Base-by-base conservation (phyloP, 371 early-diverging fungal species). In the Syncephalastrum racemosum region DNA sequence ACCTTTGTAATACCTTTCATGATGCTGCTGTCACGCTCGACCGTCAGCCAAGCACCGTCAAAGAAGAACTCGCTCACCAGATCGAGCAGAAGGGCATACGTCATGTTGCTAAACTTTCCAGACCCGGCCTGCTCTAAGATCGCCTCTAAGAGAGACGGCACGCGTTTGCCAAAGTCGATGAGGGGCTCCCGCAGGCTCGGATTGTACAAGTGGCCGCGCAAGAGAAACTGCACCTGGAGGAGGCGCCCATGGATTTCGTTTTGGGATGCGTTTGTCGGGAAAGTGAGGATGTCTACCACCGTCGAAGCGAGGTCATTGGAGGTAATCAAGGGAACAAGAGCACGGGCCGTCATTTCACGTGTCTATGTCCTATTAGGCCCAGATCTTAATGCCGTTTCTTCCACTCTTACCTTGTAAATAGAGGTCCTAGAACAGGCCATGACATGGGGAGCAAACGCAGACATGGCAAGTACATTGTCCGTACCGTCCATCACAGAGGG, bases 311-410 rank as follows among this genome's bases (percentile, higher is more conserved):
- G 59, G 42, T 84, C 77, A 18, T 62, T 36, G 4, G 69, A 66
- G 3, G 85, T 66, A 3, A 94, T 71, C 58, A 94, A 63, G 2
- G 94, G 86, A 1, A 88, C 90, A 22, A 90, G 67, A 0, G 94
- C 93, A 36, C 91, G 78, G 0, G 92, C 91, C 0, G 94, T 86
- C 85, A 94, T 91, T 61, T 92, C 94, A 46, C 94, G 79, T 0
- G 90, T 91, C 75, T 84, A 20, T 58, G 16, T 46, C 2, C 14
- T 3, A 13, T 54, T 23, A 25, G 23, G 4, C 25, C 4, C 12
- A 24, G 4, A 54, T 20, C 14, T 54, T 5, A 16, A 22, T 16
- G 20, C 1, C 13, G 22, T 42, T 46, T 39, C 6, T 31, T 31
- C 12, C 12, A 0, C 36, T 31, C 10, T 0, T 72, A 72, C 73